Conservation (phyloP, 129 eudicot genomes). For the Chrysanthemum lavandulifolium region DNA sequence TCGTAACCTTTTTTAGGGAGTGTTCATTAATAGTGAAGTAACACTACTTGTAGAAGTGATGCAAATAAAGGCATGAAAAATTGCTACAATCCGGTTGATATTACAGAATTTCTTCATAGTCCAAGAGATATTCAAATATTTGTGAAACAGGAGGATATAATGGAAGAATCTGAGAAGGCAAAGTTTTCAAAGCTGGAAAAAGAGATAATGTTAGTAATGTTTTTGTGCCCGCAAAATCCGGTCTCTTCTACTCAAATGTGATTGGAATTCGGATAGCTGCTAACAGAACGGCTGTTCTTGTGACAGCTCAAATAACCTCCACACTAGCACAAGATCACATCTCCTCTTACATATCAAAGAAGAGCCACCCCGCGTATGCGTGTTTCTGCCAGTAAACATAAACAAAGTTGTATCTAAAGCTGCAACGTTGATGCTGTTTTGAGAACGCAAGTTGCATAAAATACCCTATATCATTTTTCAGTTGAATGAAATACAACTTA, state of each 20-base stretch:
- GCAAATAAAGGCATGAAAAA: slow-evolving; percentile 25
- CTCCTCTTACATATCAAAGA: too few relatives aligned
- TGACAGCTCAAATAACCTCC: slow-evolving; percentile 37
- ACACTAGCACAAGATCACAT: too few relatives aligned
- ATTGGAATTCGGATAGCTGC: slow-evolving; percentile 56
- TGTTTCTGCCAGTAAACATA: too few relatives aligned
- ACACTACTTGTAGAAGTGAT: slow-evolving; percentile 31
- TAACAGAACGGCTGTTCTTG: slow-evolving; percentile 42
- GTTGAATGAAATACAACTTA: too few relatives aligned
- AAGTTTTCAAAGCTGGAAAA: slow-evolving; percentile 31
- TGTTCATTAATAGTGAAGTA: background rate
- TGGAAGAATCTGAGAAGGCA: slow-evolving; percentile 40
- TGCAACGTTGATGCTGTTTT: too few relatives aligned
- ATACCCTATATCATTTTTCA: too few relatives aligned
- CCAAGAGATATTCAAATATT: slow-evolving; percentile 12
- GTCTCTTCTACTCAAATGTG: slow-evolving; percentile 55
- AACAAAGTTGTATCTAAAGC: too few relatives aligned
- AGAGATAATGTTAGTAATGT: slow-evolving; percentile 52
- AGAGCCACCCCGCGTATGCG: too few relatives aligned
- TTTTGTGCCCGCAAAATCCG: slow-evolving; percentile 50
- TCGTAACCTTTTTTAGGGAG: too few relatives aligned
- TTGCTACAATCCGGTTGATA: slow-evolving; percentile 52
- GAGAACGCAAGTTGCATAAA: too few relatives aligned
- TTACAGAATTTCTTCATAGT: slow-evolving; percentile 49
- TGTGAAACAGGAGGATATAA: slow-evolving; percentile 4